Conservation (phyloP, 176 grass and related monocot genomes). For the Hyparrhenia diplandra region DNA sequence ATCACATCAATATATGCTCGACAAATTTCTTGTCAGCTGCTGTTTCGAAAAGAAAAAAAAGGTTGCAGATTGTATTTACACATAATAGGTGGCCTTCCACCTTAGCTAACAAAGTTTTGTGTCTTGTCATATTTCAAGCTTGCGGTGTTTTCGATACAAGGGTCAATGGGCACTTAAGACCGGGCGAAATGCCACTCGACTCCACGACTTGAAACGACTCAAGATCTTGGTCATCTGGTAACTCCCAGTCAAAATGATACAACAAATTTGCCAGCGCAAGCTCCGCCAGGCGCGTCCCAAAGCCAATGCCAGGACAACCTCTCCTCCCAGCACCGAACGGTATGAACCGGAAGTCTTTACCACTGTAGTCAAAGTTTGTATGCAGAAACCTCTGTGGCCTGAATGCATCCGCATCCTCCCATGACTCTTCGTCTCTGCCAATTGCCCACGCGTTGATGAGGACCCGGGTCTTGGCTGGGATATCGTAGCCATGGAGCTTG, state of each 20-base stretch:
- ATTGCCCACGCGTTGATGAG: slow-evolving; percentile 65
- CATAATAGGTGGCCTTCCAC: no score
- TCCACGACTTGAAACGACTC: slow-evolving; percentile 42
- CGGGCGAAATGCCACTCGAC: background rate
- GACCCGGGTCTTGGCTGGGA: slow-evolving; percentile 29
- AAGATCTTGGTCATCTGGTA: slow-evolving; percentile 3
- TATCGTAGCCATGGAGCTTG: slow-evolving; percentile 24
- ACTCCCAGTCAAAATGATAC: slow-evolving; percentile 49
- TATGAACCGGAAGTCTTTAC: slow-evolving; percentile 21
- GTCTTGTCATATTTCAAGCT: background rate
- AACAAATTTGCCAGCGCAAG: slow-evolving; percentile 42
- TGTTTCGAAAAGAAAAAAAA: no score
- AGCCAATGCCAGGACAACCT: slow-evolving; percentile 14
- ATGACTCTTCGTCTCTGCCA: slow-evolving; percentile 18
- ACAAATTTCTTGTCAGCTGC: no score
- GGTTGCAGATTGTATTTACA: no score
- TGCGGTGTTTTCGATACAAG: slow-evolving; percentile 12
- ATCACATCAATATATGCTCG: no score
- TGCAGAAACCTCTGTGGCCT: slow-evolving; percentile 33
- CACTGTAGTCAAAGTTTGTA: background rate
- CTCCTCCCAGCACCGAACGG: slow-evolving; percentile 42
- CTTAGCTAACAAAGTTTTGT: no score
- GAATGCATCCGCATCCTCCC: slow-evolving; percentile 39
- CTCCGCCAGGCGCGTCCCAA: slow-evolving; percentile 10
- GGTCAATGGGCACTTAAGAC: slow-evolving; percentile 8